Evolutionary conservation across 345 rosid genomes (phyloP).

Genomic region (Rhizophora mangle): DNA sequence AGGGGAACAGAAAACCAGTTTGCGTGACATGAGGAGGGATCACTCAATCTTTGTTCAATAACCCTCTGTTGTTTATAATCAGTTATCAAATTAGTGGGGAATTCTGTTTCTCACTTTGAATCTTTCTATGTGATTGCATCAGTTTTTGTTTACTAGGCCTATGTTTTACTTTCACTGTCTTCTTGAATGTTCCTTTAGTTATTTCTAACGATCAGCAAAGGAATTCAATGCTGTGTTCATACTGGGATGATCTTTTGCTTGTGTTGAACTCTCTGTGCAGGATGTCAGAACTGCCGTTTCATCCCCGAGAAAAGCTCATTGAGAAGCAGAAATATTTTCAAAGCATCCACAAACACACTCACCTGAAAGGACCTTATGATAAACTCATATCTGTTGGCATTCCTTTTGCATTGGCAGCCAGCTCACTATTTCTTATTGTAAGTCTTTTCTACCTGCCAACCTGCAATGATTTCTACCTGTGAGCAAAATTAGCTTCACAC

Average conservation of each 20-base stretch:
- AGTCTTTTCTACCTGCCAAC: constrained; percentile 21
- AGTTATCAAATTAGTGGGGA: no score
- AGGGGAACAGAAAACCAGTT: no score
- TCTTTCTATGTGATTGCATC: no score
- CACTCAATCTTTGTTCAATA: no score
- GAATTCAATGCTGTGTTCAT: neutral
- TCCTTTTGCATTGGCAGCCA: constrained; percentile 65
- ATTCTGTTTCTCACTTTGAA: no score
- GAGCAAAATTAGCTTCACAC: no score
- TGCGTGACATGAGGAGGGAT: no score
- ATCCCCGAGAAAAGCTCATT: constrained; percentile 76
- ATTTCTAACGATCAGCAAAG: no score
- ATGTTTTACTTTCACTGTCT: no score
- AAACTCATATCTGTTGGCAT: constrained; percentile 89
- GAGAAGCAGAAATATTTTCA: constrained; percentile 82
- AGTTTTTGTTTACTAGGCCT: no score
- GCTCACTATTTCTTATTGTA: constrained; percentile 62
- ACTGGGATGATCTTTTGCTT: neutral
- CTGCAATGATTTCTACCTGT: neutral
- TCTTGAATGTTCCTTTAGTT: no score
- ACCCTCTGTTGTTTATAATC: no score
- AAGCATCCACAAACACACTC: constrained; percentile 64
- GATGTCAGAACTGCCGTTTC: constrained; percentile 70
- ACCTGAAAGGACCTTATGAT: constrained; percentile 77
- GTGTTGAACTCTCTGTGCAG: constrained; percentile 23